Percentiles rank a stretch among this genome's conserved stretches.
Conservation (phyloP, 1,139 yeast genomes). For the Suhomyces maxii region DNA sequence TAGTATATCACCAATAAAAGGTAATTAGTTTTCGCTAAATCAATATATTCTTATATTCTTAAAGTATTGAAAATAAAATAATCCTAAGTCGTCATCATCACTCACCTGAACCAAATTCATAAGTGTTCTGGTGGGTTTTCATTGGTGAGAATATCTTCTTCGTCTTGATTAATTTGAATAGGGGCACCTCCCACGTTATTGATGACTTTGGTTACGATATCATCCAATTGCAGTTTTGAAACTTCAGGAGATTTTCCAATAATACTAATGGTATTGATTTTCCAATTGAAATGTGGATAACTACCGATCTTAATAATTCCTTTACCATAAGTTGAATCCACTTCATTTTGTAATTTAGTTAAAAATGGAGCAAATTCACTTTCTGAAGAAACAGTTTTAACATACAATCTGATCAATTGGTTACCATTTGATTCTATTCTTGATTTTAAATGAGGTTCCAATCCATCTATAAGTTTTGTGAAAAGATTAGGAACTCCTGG, state of each 20-base stretch:
- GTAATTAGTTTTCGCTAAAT: too few species aligned
- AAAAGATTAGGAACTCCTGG: slow-evolving; percentile 86
- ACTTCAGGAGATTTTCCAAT: slow-evolving; percentile 48
- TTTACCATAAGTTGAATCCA: slow-evolving; percentile 34
- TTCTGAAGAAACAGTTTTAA: slow-evolving; percentile 62
- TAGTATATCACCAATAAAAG: too few species aligned
- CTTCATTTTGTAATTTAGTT: slow-evolving; percentile 49
- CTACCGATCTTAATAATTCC: slow-evolving; percentile 68
- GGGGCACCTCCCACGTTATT: slow-evolving; percentile 49
- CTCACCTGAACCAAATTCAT: background rate
- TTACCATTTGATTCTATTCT: slow-evolving; percentile 29
- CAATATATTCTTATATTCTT: too few species aligned
- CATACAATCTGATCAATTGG: slow-evolving; percentile 49
- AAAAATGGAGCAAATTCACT: slow-evolving; percentile 69
- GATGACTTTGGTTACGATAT: slow-evolving; percentile 48
- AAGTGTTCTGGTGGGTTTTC: slow-evolving; percentile 8
- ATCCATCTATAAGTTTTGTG: slow-evolving; percentile 44
- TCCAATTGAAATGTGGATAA: slow-evolving; percentile 72
- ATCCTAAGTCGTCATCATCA: too few species aligned
- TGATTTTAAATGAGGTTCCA: slow-evolving; percentile 26
- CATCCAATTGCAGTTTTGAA: slow-evolving; percentile 30
- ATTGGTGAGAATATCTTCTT: slow-evolving; percentile 42
- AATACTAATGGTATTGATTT: slow-evolving; percentile 68
- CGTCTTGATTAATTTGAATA: slow-evolving; percentile 50
- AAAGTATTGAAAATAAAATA: too few species aligned